Evolutionary conservation across 2,329 filamentous ascomycete species (phyloP), one percentile per base, ranked within the genome.

Genomic region (Neonectria hederae): DNA sequence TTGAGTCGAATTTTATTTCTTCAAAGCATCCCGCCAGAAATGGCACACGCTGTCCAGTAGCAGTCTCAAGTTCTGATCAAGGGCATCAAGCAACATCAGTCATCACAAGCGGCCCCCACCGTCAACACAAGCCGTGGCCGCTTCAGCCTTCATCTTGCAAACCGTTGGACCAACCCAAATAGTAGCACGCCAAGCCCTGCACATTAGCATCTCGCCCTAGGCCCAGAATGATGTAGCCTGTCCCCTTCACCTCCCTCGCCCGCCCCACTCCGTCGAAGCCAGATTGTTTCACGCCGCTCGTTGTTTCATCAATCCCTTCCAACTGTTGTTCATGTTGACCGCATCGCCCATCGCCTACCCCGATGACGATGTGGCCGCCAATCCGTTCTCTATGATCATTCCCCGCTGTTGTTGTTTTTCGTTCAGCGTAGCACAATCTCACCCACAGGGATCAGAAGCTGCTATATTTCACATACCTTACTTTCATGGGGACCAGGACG

Each of bases 201-300:
- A 65, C 68, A 68, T 68, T 59, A 67, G 65, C 65, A 67, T 55
- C 26, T 56, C 32, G 52, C 42, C 43, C 59, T 65, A 54, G 22
- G n/a, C 68, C 68, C 49, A 49, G 54, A 59, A 56, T 24, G 46
- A 43, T 58, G 59, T 65, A 57, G 53, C 51, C 49, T 64, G 45
- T n/a, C 54, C 28, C 32, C 45, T 60, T 51, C 65, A 49, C 51
- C 62, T 51, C 65, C 46, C 46, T 58, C 70, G 62, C 57, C 60
- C 24, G 59, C 54, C 43, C 61, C 53, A 24, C 21, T 63, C 32
- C 54, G 65, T 69, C 65, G 65, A 65, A 17, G 70, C 60, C 56
- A 62, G 69, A 60, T 62, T 48, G 70, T 71, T 72, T 72, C 68
- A 72, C 51, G 60, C 54, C 65, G 57, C 26, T 40, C 17, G 35